Percentiles rank a stretch among this genome's conserved stretches.
Conservation (phyloP, 2,329 filamentous ascomycete species). For the Acrocalymma vagum region DNA sequence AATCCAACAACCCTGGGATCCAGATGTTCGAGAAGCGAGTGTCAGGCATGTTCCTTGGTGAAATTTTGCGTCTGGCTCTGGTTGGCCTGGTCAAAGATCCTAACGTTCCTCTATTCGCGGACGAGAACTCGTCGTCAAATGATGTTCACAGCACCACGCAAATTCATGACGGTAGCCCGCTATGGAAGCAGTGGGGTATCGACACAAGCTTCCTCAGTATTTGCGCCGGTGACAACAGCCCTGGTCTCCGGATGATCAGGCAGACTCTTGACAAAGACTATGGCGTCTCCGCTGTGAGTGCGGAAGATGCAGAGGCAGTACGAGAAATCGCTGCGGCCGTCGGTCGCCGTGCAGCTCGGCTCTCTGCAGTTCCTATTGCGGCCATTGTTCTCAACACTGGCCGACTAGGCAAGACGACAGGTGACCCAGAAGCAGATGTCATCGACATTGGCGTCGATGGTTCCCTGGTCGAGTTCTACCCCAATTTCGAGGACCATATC, state of each 20-base stretch:
- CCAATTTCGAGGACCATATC: slow-evolving; percentile 88
- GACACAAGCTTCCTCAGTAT: slow-evolving; percentile 91
- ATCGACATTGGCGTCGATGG: slow-evolving; percentile 95
- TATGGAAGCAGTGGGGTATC: slow-evolving; percentile 86
- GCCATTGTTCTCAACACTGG: slow-evolving; percentile 84
- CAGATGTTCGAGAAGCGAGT: slow-evolving; percentile 99
- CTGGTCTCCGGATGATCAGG: slow-evolving; percentile 75
- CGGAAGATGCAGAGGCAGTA: slow-evolving; percentile 88
- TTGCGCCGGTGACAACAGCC: slow-evolving; percentile 80
- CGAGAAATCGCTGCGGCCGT: slow-evolving; percentile 84
- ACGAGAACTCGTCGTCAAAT: slow-evolving; percentile 76
- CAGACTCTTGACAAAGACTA: slow-evolving; percentile 81
- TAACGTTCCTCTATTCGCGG: slow-evolving; percentile 75
- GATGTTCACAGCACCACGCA: slow-evolving; percentile 72
- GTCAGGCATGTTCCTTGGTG: slow-evolving; percentile 97
- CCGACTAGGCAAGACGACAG: slow-evolving; percentile 61
- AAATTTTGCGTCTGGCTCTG: slow-evolving; percentile 84
- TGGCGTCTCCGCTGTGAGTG: slow-evolving; percentile 76
- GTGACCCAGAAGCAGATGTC: slow-evolving; percentile 65
- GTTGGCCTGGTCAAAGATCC: slow-evolving; percentile 75
- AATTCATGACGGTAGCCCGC: slow-evolving; percentile 61
- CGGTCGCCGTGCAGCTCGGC: slow-evolving; percentile 84
- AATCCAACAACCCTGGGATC: slow-evolving; percentile 88
- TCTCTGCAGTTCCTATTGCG: slow-evolving; percentile 87
- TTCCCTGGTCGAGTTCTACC: slow-evolving; percentile 94